phyloP scores from a whole-genome alignment of 2,329 filamentous ascomycete genomes.

The Albophoma yamanashiensis region DNA sequence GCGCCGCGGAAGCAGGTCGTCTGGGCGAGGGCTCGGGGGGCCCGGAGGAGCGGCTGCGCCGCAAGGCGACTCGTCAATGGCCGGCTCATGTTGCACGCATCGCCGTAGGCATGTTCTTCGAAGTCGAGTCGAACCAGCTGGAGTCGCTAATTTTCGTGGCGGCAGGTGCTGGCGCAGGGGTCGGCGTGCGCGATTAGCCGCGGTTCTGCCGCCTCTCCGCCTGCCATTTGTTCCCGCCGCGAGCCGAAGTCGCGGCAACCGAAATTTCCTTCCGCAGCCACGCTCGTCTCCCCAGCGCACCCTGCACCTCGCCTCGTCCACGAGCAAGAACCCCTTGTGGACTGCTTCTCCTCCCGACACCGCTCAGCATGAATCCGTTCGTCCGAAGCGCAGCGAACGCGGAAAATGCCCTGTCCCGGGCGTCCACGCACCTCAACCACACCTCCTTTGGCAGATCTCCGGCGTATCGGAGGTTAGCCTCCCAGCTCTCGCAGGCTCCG shows the following conservation, averaged over 20 bases:
- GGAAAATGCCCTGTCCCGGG: slow-evolving; percentile 29
- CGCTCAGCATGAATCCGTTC: slow-evolving; percentile 34
- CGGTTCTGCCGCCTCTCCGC: slow-evolving; percentile 23
- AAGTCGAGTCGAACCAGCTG: no score
- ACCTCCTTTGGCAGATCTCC: slow-evolving; percentile 32
- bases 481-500: slow-evolving; percentile 18
- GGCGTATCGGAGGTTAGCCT: slow-evolving; percentile 36
- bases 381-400: slow-evolving; percentile 30
- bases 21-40: slow-evolving; percentile 9
- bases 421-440: slow-evolving; percentile 23
- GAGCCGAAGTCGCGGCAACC: slow-evolving; percentile 25
- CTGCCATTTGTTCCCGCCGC: slow-evolving; percentile 19
- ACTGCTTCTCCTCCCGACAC: slow-evolving; percentile 12
- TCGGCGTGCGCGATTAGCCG: slow-evolving; percentile 11
- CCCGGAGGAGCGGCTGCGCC: slow-evolving; percentile 25
- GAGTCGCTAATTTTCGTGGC: neutral
- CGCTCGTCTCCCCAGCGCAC: slow-evolving; percentile 12
- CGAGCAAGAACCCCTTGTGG: slow-evolving; percentile 17
- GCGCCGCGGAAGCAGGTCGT: slow-evolving; percentile 11
- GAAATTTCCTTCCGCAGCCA: slow-evolving; percentile 24
- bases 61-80: slow-evolving; percentile 30
- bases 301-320: slow-evolving; percentile 12
- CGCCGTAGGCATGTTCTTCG: no score
- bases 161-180: slow-evolving; percentile 3
- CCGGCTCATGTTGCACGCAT: slow-evolving; percentile 32